phyloP scores from a whole-genome alignment of 2,329 filamentous ascomycete genomes.

The Cadophora sp. region DNA sequence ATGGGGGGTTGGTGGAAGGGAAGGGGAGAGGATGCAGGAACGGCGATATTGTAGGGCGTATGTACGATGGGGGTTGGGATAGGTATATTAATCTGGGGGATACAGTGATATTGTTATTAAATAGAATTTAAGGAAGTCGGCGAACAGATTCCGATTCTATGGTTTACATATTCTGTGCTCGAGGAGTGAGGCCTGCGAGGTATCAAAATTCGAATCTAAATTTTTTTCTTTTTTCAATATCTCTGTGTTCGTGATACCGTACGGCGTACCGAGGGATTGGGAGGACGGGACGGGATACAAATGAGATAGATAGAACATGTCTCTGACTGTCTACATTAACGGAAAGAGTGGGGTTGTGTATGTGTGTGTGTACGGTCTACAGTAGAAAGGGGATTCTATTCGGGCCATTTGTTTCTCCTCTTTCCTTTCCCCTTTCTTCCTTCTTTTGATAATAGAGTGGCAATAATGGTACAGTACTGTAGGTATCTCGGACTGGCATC shows the following conservation, averaged over 20 bases:
- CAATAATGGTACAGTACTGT: no score
- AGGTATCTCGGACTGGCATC: neutral
- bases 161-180: no score
- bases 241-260: neutral
- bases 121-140: neutral
- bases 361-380: neutral
- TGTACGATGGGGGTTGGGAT: neutral
- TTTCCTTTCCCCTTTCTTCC: no score
- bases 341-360: no score
- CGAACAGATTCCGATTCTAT: neutral
- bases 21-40: neutral
- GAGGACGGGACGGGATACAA: neutral
- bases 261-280: conserved; percentile 4
- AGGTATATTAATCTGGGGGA: neutral
- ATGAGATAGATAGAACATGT: conserved; percentile 8
- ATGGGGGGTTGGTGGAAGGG: neutral
- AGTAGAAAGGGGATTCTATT: neutral
- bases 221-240: neutral
- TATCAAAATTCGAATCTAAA: no score
- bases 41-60: neutral
- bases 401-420: neutral
- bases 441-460: no score
- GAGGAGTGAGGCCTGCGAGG: no score
- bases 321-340: neutral
- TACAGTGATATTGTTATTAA: neutral